Percentiles rank a stretch among this genome's conserved stretches.
phyloP scores from a whole-genome alignment of 768 basidiomycete genomes.

The Suillus alpinus region DNA sequence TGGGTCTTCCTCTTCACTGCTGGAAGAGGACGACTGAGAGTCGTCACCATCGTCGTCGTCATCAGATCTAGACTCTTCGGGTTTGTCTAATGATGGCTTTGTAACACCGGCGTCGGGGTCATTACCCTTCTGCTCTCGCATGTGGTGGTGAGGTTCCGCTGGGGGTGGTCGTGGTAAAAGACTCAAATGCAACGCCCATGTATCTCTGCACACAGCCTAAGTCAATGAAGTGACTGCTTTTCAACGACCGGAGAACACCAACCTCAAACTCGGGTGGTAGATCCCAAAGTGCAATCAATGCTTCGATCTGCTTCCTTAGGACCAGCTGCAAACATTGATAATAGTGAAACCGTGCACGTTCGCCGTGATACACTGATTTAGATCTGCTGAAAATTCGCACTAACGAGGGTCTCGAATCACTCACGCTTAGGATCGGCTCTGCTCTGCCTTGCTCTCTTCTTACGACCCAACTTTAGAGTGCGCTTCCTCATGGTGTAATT shows the following conservation, averaged over 20 bases:
- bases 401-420: constrained; percentile 20
- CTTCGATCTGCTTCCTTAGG: constrained; percentile 69
- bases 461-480: constrained; percentile 53
- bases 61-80: constrained; percentile 11
- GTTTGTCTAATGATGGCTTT: constrained; percentile 2
- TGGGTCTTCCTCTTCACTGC: constrained; percentile 28
- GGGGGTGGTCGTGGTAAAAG: constrained; percentile 58
- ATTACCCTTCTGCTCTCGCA: constrained; percentile 35
- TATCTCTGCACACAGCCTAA: constrained; percentile 71
- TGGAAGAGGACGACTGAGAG: constrained; percentile 7
- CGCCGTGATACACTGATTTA: constrained; percentile 76
- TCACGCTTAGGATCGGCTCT: constrained; percentile 61
- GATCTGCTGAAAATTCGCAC: constrained; percentile 2
- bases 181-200: constrained; percentile 77
- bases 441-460: constrained; percentile 49
- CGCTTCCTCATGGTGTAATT: constrained; percentile 66
- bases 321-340: constrained; percentile 84
- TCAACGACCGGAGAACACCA: constrained; percentile 11
- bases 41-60: constrained; percentile 14
- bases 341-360: constrained; percentile 73
- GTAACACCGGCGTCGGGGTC: constrained; percentile 11
- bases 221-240: constrained; percentile 9
- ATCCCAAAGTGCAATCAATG: constrained; percentile 61
- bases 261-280: constrained; percentile 83
- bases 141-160: constrained; percentile 54